A percentile compares a stretch with the other conserved stretches of the same genome.
These are phyloP conservation scores for Rhizopus sp. DNA, from an alignment of 371 early-diverging fungal species.

Conservation along the genomic window DNA sequence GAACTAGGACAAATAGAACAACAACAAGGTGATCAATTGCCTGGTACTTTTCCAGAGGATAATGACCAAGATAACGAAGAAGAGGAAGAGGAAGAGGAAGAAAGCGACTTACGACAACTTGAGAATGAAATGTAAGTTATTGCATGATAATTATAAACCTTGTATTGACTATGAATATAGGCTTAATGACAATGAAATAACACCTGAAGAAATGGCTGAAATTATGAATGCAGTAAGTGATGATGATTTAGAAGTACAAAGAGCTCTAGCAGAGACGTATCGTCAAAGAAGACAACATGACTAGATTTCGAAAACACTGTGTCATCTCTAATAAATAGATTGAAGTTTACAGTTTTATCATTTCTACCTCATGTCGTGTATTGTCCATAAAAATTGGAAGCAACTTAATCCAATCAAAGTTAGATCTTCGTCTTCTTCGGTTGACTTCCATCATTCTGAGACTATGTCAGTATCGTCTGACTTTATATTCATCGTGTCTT, in stretches of 20 bases:
- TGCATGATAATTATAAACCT: neutral
- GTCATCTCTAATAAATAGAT: too few relatives aligned
- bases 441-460: too few relatives aligned
- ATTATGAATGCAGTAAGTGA: slow-evolving; percentile 25
- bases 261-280: slow-evolving; percentile 28
- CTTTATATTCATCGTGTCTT: too few relatives aligned
- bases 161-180: neutral
- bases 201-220: slow-evolving; percentile 20
- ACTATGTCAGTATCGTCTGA: too few relatives aligned
- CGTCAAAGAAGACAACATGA: slow-evolving; percentile 14
- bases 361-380: too few relatives aligned
- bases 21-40: slow-evolving; percentile 28
- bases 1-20: slow-evolving; percentile 32
- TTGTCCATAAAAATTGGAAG: too few relatives aligned
- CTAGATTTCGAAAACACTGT: too few relatives aligned
- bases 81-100: neutral
- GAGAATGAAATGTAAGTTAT: slow-evolving; percentile 10
- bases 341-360: too few relatives aligned
- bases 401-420: too few relatives aligned
- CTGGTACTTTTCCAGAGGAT: slow-evolving; percentile 44
- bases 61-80: slow-evolving; percentile 14
- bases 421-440: too few relatives aligned
- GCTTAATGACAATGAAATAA: slow-evolving; percentile 2
- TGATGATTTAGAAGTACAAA: slow-evolving; percentile 34
- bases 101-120: neutral